Conservation (phyloP, 2,329 filamentous ascomycete genomes). For the Aspergillus sp. region DNA sequence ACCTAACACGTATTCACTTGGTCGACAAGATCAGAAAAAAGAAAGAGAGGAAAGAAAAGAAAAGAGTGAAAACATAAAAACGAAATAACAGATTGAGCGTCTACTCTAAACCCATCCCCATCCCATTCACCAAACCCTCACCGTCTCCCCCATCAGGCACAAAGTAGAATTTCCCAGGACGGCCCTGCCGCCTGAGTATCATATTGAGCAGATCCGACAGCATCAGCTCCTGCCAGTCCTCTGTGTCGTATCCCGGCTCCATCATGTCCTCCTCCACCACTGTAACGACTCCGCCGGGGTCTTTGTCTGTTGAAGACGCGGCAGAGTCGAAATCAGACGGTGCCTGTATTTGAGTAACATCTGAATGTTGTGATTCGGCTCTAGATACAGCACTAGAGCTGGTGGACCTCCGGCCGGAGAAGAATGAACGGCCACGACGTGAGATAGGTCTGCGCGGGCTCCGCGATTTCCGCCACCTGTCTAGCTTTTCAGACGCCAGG, state of each 20-base stretch:
- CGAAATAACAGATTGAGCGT: not conserved
- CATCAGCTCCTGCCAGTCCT: not conserved
- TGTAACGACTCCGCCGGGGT: not conserved
- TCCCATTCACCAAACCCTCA: not conserved
- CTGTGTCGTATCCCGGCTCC: not conserved
- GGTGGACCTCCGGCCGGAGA: not conserved
- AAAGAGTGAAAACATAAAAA: not conserved
- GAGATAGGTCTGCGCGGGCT: not conserved
- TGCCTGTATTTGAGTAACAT: not conserved
- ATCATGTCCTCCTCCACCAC: not conserved
- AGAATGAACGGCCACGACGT: not conserved
- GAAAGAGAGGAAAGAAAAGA: no score
- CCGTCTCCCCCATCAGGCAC: not conserved
- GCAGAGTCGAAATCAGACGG: not conserved
- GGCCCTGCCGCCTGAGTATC: not conserved
- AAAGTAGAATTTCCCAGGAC: not conserved
- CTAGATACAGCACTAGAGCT: not conserved
- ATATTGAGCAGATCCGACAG: not conserved
- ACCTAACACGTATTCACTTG: no score
- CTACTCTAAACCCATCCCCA: not conserved
- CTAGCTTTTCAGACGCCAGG: not conserved
- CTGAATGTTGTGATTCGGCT: not conserved
- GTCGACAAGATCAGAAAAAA: no score
- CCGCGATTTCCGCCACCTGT: not conserved
- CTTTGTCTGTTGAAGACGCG: not conserved